These are phyloP conservation scores for Leccinum disarticulatum DNA, from an alignment of 768 basidiomycete species.

Conservation along the genomic window DNA sequence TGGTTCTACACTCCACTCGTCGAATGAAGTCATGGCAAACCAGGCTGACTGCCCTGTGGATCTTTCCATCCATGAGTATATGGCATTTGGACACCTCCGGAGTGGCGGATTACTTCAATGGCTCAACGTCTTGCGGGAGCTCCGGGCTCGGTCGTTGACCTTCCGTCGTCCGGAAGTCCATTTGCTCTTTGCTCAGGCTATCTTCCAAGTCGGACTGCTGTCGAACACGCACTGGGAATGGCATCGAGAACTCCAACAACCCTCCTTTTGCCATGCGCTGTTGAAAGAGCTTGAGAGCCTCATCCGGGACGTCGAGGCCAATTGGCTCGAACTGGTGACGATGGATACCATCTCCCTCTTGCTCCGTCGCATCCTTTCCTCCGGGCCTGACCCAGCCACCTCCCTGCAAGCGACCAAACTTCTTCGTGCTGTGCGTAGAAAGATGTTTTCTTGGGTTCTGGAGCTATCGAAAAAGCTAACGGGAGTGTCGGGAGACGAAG, in stretches of 20 bases:
- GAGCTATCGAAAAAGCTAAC: constrained; percentile 32
- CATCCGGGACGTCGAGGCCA: constrained; percentile 35
- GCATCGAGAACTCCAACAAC: constrained; percentile 39
- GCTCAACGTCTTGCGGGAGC: constrained; percentile 48
- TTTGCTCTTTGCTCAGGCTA: constrained; percentile 43
- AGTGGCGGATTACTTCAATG: constrained; percentile 47
- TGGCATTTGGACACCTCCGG: constrained; percentile 46
- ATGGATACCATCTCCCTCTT: constrained; percentile 37
- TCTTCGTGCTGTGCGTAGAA: constrained; percentile 33
- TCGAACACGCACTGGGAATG: constrained; percentile 27
- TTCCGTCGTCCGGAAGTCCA: constrained; percentile 43
- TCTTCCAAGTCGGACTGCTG: constrained; percentile 41
- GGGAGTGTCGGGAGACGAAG: not conserved
- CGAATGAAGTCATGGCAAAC: constrained; percentile 44
- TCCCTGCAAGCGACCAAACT: constrained; percentile 22
- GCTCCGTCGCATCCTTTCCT: constrained; percentile 37
- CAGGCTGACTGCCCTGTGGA: constrained; percentile 42
- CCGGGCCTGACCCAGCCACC: constrained; percentile 13
- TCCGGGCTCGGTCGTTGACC: constrained; percentile 39
- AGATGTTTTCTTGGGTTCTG: constrained; percentile 38
- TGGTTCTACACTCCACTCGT: constrained; percentile 35
- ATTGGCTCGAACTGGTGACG: constrained; percentile 40
- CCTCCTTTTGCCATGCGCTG: constrained; percentile 36
- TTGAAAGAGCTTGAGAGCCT: constrained; percentile 38
- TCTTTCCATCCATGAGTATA: constrained; percentile 45